Base-by-base conservation (phyloP, 225 moss, liverwort and hornwort species). In the Sphagnum contortum region DNA sequence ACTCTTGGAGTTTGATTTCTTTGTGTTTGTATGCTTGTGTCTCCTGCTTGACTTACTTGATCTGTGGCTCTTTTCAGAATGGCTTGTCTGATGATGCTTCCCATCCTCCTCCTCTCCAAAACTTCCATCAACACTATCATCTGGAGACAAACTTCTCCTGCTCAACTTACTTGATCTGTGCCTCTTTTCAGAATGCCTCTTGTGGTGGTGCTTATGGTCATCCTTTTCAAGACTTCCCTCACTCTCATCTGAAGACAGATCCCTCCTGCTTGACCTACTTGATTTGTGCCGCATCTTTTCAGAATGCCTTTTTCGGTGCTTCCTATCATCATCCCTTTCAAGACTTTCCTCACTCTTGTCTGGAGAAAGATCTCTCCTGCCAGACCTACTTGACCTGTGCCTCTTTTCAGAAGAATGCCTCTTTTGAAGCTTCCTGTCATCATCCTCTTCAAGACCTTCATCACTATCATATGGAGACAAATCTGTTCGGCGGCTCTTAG, bases 281-380 rank as follows among this genome's bases (percentile, higher is more conserved):
- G 78, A 69, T 61, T 59, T 71, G 73, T 67, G 77, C 58, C 55
- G 73, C 62, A 71, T 72, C 29, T 69, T 69, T 9, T 69, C 69
- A 64, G 48, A 69, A 67, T 60, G 75, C 13, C 68, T 68, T 75
- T 78, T 84, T 48, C 64, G 73, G 56, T 49, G 71, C 55, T 55
- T 75, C 67, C 77, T 84, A 64, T 75, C 75, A 55, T 76, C 69
- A 8, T 76, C 76, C 54, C 80, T 79, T 55, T 78, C 75, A 8
- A 68, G 59, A 57, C 66, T 85, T 8, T 57, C 58, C 12, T 73
- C 83, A 58, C 72, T 75, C 14, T 62, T 53, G 61, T 83, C 87
- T 48, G 68, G 49, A 12, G 80, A 75, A 8, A 68, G 70, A 12
- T 69, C 63, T 71, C 68, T 59, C 68, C 55, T 81, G 62, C 44